Base-by-base conservation (phyloP, 352 stramenopile genomes). In the Pythium pyrilobum region DNA sequence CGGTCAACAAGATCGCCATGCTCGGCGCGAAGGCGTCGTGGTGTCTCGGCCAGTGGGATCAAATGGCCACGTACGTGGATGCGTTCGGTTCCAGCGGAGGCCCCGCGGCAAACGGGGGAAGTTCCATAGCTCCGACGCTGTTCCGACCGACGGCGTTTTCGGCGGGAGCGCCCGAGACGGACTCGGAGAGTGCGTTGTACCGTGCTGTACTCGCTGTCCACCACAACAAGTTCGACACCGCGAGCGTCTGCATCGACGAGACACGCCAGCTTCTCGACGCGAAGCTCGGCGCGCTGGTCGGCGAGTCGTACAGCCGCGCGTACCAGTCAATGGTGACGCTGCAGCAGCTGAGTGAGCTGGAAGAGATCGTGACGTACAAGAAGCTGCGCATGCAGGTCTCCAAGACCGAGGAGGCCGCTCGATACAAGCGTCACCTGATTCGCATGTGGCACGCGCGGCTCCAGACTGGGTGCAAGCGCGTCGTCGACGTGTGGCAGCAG, bases 311-410 rank as follows among this genome's bases (percentile, higher is more conserved):
- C 66, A 89, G 85, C 48, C 87, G 97, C 15, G 96, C 96, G 11
- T 99, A 99, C 64, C 89, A 87, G 31, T 96, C 92, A 37, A 97
- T 99, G 66, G 97, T 99, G 18, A 97, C 93, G 56, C 82, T 98
- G 44, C 97, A 99, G 71, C 96, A 96, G 69, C 79, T 99, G 18
- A 93, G 94, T 5, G 97, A 99, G 73, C 67, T 99, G 9, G 87
- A 97, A 60, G 87, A 96, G 48, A 91, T 96, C 43, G 75, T 96
- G 9, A 71, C 81, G 18, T 92, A 94, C 59, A 62, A 94, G 56
- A 87, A 89, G 59, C 59, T 93, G 18, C 74, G 78, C 0, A 42
- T 74, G 15, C 75, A 89, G 50, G 80, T 89, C 10, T 63, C 69
- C 8, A 91, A 87, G 40, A 67, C 69, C 2, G 77, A 91, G 58